Conservation (phyloP, 2,329 filamentous ascomycete genomes). For the Talaromyces sp. region DNA sequence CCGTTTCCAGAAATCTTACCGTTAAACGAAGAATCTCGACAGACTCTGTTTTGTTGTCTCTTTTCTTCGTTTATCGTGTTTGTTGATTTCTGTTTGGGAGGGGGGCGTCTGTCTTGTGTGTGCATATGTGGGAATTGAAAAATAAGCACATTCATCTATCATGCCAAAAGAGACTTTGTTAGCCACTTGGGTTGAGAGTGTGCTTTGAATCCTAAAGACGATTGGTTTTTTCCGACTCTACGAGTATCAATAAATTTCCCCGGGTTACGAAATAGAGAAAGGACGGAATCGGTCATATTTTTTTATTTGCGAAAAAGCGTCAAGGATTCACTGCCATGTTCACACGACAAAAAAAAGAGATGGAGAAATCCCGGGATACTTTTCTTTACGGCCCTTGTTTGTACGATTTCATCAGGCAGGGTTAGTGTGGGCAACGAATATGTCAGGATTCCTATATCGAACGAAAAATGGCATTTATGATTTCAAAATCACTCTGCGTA, state of each 20-base stretch:
- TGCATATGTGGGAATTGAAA: constrained; percentile 10
- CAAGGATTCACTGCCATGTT: constrained; percentile 17
- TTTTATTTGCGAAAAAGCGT: constrained; percentile 21
- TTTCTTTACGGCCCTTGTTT: constrained; percentile 15
- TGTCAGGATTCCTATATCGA: constrained; percentile 20
- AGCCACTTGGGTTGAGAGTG: constrained; percentile 4
- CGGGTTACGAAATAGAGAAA: constrained; percentile 29
- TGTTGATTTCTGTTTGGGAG: constrained; percentile 8
- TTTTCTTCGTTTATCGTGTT: constrained; percentile 15
- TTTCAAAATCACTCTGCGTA: constrained; percentile 6
- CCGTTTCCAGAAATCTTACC: constrained; percentile 99
- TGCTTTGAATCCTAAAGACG: constrained; percentile 2
- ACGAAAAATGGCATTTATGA: constrained; percentile 19
- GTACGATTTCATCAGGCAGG: constrained; percentile 14
- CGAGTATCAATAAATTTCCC: constrained; percentile 12
- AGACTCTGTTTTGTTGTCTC: constrained; percentile 16
- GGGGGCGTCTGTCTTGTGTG: constrained; percentile 13
- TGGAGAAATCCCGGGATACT: constrained; percentile 16
- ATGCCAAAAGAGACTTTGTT: constrained; percentile 9
- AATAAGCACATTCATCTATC: constrained; percentile 21
- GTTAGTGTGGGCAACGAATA: constrained; percentile 19
- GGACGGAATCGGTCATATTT: constrained; percentile 1
- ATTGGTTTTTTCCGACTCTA: not conserved
- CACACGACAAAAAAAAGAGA: constrained; percentile 16
- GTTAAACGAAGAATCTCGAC: constrained; percentile 59